Evolutionary conservation across 192 early-diverging fungal genomes (phyloP), one percentile per base, ranked within the genome.

Genomic region (Podila horticola): DNA sequence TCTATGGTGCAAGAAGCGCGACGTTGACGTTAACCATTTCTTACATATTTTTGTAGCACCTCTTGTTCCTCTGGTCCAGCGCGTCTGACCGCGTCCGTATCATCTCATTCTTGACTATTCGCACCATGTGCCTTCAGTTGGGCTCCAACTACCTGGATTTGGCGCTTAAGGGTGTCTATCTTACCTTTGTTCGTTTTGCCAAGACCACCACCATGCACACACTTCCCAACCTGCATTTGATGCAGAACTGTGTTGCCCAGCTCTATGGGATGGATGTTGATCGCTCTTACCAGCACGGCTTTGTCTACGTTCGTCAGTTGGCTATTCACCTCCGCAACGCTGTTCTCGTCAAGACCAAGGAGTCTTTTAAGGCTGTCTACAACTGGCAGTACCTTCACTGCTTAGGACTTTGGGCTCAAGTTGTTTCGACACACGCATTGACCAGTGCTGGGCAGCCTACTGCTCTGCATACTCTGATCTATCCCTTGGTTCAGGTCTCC

Each of bases 331-430:
- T 99, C 64, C 92, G 98, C 72, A 92, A 90, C 67, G 95, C 96
- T 20, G 95, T 97, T 82, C 87, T 92, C 69, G 88, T 91, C 28
- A 93, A 93, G 57, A 94, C 92, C 45, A 94, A 89, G 89, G 93
- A 97, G 74, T 92, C 91, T 5, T 96, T 92, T 90, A 95, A 94
- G 64, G 76, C 90, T 10, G 94, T 99, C 50, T 97, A 98, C 88
- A 96, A 96, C 88, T 99, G 98, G 98, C 96, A 97, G 85, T 99
- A 92, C 79, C 82, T 99, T 64, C 95, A 97, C 84, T 94, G 92
- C 67, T 85, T 99, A 62, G 90, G 93, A 68, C 92, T 98, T 67
- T 98, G 97, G 97, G 84, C 94, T 20, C 90, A 94, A 58, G 93
- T 98, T 1, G 73, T 98, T 51, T 72, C 89, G 13, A 92, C 92